These are phyloP conservation scores for Globisporangium nunn DNA, from an alignment of 352 stramenopile genomes.

Conservation along the genomic window DNA sequence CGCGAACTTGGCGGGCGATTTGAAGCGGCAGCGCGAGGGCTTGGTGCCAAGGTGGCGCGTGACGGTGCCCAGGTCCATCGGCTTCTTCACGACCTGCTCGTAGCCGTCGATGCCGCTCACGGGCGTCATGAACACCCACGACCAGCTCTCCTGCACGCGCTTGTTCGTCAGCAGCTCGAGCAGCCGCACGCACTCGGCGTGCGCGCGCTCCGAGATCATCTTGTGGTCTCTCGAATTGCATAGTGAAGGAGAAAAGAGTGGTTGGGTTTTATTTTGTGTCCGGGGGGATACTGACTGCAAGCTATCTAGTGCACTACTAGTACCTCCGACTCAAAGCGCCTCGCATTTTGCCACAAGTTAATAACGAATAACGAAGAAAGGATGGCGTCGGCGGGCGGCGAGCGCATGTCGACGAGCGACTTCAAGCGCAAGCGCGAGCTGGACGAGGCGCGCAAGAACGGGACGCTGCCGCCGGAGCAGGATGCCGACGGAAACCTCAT, in stretches of 20 bases:
- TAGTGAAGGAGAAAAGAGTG: not conserved
- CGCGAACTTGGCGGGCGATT: constrained; percentile 78
- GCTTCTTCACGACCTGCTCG: constrained; percentile 67
- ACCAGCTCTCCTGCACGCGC: constrained; percentile 81
- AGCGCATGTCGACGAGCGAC: constrained; percentile 70
- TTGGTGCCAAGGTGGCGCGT: constrained; percentile 70
- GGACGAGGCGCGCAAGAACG: constrained; percentile 87
- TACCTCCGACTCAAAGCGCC: no score
- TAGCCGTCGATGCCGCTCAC: constrained; percentile 62
- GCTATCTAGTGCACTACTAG: not conserved
- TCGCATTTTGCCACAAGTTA: no score
- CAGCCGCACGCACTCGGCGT: constrained; percentile 75
- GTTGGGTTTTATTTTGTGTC: not conserved
- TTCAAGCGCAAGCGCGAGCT: constrained; percentile 88
- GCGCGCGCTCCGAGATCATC: constrained; percentile 70
- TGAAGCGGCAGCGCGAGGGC: constrained; percentile 80
- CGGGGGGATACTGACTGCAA: not conserved
- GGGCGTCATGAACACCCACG: constrained; percentile 80
- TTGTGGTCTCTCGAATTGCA: not conserved
- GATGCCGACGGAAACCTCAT: constrained; percentile 95
- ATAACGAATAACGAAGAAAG: not conserved
- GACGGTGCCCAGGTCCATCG: constrained; percentile 78
- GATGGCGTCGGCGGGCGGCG: constrained; percentile 57
- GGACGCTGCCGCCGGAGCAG: constrained; percentile 80
- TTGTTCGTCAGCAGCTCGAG: constrained; percentile 75